These are phyloP conservation scores for Melastoma malabathricum DNA, from an alignment of 345 rosid genomes.

Conservation along the genomic window DNA sequence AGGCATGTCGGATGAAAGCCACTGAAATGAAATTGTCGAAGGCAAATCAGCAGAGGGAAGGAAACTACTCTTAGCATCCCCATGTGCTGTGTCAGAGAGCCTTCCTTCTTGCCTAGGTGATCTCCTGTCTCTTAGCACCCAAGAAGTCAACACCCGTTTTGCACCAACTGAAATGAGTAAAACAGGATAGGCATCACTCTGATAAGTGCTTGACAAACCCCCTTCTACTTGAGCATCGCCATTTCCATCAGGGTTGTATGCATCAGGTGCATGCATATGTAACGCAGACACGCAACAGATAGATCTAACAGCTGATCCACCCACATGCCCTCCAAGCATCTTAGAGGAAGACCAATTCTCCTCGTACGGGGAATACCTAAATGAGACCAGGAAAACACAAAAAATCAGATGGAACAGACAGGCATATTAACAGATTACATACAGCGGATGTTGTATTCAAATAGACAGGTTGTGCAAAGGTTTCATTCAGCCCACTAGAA, in stretches of 20 bases:
- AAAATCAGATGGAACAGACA: too few species aligned
- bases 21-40: conserved; percentile 71
- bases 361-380: conserved; percentile 45
- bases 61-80: conserved; percentile 12
- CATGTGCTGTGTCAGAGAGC: conserved; percentile 1
- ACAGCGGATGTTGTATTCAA: too few species aligned
- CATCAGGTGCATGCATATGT: conserved; percentile 27
- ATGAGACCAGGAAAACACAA: conserved; percentile 5
- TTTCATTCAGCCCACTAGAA: too few species aligned
- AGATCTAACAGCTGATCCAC: conserved; percentile 95
- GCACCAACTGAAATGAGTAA: conserved; percentile 87
- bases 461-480: too few species aligned
- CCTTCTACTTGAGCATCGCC: neutral
- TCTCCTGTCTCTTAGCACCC: conserved; percentile 39
- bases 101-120: conserved; percentile 13
- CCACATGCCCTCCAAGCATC: conserved; percentile 88
- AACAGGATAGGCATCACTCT: conserved; percentile 26
- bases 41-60: conserved; percentile 13
- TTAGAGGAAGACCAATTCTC: conserved; percentile 66
- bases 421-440: too few species aligned
- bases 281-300: conserved; percentile 53
- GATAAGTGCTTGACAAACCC: conserved; percentile 6
- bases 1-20: conserved; percentile 97
- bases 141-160: conserved; percentile 77
- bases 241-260: conserved; percentile 12